These are phyloP conservation scores for Echeveria elegans DNA, from an alignment of 164 flowering plant genomes.

Conservation along the genomic window DNA sequence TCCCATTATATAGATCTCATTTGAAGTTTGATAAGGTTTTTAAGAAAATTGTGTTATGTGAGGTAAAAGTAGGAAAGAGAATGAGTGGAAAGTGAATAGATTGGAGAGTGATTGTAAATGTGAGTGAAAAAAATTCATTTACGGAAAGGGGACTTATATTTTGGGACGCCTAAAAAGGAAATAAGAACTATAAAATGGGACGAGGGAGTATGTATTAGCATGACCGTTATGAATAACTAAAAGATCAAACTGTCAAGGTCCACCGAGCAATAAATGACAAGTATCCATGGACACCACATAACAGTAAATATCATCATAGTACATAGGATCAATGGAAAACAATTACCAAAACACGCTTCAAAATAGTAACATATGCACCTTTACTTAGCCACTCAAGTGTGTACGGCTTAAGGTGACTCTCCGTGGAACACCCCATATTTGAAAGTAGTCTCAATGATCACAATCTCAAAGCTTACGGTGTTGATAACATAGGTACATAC, in stretches of 20 bases:
- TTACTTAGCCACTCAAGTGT: neutral
- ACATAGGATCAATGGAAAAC: neutral
- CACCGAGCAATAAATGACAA: neutral
- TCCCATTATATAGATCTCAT: too few relatives aligned
- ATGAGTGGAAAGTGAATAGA: too few relatives aligned
- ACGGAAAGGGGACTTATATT: too few relatives aligned
- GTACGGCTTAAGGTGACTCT: neutral
- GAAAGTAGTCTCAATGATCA: too few relatives aligned
- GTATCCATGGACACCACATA: neutral
- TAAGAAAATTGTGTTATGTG: too few relatives aligned
- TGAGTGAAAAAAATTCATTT: too few relatives aligned
- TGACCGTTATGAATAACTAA: neutral
- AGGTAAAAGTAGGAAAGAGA: too few relatives aligned
- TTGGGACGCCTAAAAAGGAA: too few relatives aligned
- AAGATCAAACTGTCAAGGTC: neutral
- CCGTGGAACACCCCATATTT: too few relatives aligned
- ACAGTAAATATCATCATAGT: neutral
- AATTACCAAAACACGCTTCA: neutral
- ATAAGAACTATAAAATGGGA: too few relatives aligned
- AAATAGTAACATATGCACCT: neutral
- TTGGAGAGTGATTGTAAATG: too few relatives aligned
- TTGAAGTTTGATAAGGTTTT: too few relatives aligned
- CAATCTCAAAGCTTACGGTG: neutral
- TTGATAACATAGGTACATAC: neutral
- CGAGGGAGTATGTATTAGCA: neutral